Evolutionary conservation across 148 eudicot species (phyloP).

Genomic region (Fagopyrum tataricum): DNA sequence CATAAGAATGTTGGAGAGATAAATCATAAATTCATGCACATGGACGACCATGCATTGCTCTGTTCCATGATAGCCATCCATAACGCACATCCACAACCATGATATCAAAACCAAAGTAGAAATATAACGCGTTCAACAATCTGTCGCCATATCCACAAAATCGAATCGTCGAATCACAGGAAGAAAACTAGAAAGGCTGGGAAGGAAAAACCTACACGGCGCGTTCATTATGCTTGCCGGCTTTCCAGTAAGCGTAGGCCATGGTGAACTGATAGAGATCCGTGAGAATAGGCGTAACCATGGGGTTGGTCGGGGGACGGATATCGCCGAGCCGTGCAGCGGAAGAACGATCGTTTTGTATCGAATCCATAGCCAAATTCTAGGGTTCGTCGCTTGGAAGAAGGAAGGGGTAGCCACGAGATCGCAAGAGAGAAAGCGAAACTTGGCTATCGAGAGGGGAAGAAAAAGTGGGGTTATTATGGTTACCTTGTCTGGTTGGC

Average conservation of each 20-base stretch:
- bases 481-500: background rate
- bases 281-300: slow-evolving; percentile 85
- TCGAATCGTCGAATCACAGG: background rate
- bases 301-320: slow-evolving; percentile 71
- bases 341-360: slow-evolving; percentile 34
- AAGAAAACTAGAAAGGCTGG: background rate
- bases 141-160: background rate
- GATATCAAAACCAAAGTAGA: background rate
- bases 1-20: background rate
- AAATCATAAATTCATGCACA: background rate
- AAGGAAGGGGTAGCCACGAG: background rate
- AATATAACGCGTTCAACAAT: background rate
- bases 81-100: background rate
- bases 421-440: background rate
- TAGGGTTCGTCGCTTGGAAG: slow-evolving; percentile 29
- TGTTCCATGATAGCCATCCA: background rate
- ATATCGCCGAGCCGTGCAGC: background rate
- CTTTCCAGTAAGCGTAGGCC: slow-evolving; percentile 99
- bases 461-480: background rate
- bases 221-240: slow-evolving; percentile 72
- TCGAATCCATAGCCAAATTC: slow-evolving; percentile 34
- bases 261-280: slow-evolving; percentile 92
- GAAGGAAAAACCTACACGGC: slow-evolving; percentile 57
- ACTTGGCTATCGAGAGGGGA: background rate
- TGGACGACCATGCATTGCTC: background rate